Evolutionary conservation across 2,329 filamentous ascomycete species (phyloP), one percentile per base, ranked within the genome.

Genomic region (Calonectria pseudoreteaudii): DNA sequence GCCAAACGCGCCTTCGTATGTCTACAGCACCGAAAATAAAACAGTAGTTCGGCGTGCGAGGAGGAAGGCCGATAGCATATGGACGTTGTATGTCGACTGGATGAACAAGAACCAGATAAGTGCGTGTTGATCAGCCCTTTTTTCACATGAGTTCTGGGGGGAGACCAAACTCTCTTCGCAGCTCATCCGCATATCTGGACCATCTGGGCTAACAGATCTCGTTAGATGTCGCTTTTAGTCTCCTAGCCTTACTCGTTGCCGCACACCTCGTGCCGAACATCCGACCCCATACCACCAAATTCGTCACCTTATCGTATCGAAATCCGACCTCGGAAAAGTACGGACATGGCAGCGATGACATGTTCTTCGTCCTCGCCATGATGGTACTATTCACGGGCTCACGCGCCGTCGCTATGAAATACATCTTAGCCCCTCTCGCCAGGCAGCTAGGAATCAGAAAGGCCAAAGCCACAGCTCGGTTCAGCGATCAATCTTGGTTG

Each of bases 401-500:
- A 66, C 93, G 96, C 72, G 95, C 95, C 44, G 92, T 91, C 66
- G 88, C 91, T 68, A 97, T 98, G 91, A 95, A 98, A 82, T 96
- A 98, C 86, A 79, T 97, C 10, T 88, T 98, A 62, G 91, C 91
- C n/a, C 96, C 96, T 6, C 85, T 97, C 71, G 96, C 94, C 60
- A 92, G 90, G 75, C 86, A 88, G 64, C 89, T 90, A 75, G 96
- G 96, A 28, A 90, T 98, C 78, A 89, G 90, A 78, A 94, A 93
- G 81, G 88, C 87, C 82, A 98, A 98, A 86, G 91, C 92, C 44
- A 87, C 93, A 70, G 91, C 94, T 58, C 91, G 96, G 72, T 97
- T 98, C 86, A 95, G 95, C 75, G 96, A 98, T 86, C 96, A 98
- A 86, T 94, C 93, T 49, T 98, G 96, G 94, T 88, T 98, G 82